Evolutionary conservation across 2,329 filamentous ascomycete species (phyloP), one percentile per base, ranked within the genome.

Genomic region (Neopestalotiopsis sp.): DNA sequence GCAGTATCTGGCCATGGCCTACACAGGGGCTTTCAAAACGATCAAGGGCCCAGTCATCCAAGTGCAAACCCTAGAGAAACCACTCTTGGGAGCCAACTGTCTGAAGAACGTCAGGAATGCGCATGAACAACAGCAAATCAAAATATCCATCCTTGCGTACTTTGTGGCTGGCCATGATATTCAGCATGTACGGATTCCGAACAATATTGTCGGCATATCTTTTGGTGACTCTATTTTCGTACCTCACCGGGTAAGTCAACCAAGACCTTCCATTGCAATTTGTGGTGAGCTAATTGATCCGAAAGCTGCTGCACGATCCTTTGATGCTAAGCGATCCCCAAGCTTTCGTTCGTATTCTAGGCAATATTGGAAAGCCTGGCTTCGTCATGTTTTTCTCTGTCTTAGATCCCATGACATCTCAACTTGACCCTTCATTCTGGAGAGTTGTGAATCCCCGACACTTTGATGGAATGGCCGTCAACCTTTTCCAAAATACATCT

Each of bases 281-380:
- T n/a, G n/a, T n/a, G n/a, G n/a, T n/a, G n/a, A n/a, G n/a, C n/a
- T n/a, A n/a, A n/a, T n/a, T n/a, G n/a, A n/a, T n/a, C n/a, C n/a
- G n/a, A n/a, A n/a, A 70, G 69, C 28, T 70, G 4, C 58, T 70
- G 3, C 53, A 56, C 2, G 69, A 70, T 45, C 69, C 69, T 9
- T 4, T 45, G 6, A 5, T 30, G 13, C n/a, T n/a, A n/a, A n/a
- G n/a, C n/a, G n/a, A n/a, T 0, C 30, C 42, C 10, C 56, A 70
- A 24, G 34, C 30, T 12, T 70, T 67, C 20, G 65, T 58, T n/a
- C 61, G 69, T 40, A 61, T 70, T 14, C 28, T 70, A 17, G 69
- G 69, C 57, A 70, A 70, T 45, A 67, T 61, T 17, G 69, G 69
- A 4, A 62, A 30, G 5, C 64, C 69, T 13, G 69, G 69, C 34